A percentile compares a stretch with the other conserved stretches of the same genome.
phyloP scores from a whole-genome alignment of 148 eudicot species.

The Chenopodium album region DNA sequence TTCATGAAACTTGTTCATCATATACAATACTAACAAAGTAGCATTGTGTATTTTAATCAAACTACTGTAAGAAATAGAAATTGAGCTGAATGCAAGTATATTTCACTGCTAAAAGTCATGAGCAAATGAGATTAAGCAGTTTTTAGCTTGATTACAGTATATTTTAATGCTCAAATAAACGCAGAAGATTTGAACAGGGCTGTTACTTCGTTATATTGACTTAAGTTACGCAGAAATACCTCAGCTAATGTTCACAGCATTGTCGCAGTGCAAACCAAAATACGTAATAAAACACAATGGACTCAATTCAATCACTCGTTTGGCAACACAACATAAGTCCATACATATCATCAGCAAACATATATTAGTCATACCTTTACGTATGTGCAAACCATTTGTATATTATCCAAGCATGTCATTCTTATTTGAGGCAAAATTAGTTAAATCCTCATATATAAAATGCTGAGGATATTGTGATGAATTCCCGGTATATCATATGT shows the following conservation, averaged over 20 bases:
- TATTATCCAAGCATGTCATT: neutral
- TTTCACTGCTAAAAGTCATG: neutral
- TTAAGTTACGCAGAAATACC: neutral
- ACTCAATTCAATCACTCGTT: neutral
- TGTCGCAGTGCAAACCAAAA: neutral
- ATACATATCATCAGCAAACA: neutral
- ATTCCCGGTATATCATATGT: neutral
- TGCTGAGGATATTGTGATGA: conserved; percentile 17
- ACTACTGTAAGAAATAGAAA: neutral
- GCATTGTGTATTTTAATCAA: neutral
- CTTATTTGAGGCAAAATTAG: conserved; percentile 5
- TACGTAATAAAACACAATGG: neutral
- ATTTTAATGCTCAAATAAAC: neutral
- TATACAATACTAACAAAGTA: neutral
- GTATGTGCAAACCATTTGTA: conserved; percentile 4
- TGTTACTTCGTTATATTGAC: neutral
- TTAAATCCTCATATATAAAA: conserved; percentile 26
- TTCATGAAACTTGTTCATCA: neutral
- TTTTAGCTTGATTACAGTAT: neutral
- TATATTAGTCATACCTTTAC: conserved; percentile 5
- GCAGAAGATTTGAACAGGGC: neutral
- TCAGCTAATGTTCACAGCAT: neutral
- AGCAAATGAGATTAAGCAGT: neutral
- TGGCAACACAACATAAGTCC: neutral
- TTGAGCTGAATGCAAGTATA: neutral